These are phyloP conservation scores for Acrodontium crateriforme DNA, from an alignment of 2,329 filamentous ascomycete species.

Conservation along the genomic window DNA sequence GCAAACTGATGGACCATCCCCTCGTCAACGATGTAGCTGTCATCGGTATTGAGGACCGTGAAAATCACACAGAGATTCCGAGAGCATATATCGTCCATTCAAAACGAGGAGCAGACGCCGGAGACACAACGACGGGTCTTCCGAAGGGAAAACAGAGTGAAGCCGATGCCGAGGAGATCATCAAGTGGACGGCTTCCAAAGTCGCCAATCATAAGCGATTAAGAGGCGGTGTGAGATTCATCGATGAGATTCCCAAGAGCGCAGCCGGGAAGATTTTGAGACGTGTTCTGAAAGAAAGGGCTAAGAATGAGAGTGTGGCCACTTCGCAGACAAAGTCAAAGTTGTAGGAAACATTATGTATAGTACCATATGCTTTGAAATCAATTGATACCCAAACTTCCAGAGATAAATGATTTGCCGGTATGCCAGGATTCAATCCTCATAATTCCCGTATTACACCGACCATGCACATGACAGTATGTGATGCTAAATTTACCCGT, in stretches of 20 bases:
- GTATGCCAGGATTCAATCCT: too few relatives aligned
- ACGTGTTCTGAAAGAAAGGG: slow-evolving; percentile 29
- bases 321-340: too few relatives aligned
- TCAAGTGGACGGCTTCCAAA: slow-evolving; percentile 29
- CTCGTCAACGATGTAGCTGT: slow-evolving; percentile 32
- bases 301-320: slow-evolving; percentile 34
- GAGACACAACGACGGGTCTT: too few relatives aligned
- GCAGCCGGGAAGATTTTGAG: slow-evolving; percentile 35
- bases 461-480: too few relatives aligned
- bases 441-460: too few relatives aligned
- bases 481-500: too few relatives aligned
- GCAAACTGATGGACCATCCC: slow-evolving; percentile 29
- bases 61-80: slow-evolving; percentile 33
- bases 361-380: too few relatives aligned
- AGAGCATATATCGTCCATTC: slow-evolving; percentile 31
- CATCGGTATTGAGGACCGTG: slow-evolving; percentile 31
- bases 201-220: slow-evolving; percentile 35
- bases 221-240: slow-evolving; percentile 32
- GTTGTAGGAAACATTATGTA: too few relatives aligned
- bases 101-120: slow-evolving; percentile 22
- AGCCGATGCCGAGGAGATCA: slow-evolving; percentile 27
- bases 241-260: slow-evolving; percentile 34
- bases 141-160: slow-evolving; percentile 13
- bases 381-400: too few relatives aligned
- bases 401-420: too few relatives aligned